Conservation (phyloP, 495 filamentous ascomycete genomes). For the Evansstolkia leycettana region DNA sequence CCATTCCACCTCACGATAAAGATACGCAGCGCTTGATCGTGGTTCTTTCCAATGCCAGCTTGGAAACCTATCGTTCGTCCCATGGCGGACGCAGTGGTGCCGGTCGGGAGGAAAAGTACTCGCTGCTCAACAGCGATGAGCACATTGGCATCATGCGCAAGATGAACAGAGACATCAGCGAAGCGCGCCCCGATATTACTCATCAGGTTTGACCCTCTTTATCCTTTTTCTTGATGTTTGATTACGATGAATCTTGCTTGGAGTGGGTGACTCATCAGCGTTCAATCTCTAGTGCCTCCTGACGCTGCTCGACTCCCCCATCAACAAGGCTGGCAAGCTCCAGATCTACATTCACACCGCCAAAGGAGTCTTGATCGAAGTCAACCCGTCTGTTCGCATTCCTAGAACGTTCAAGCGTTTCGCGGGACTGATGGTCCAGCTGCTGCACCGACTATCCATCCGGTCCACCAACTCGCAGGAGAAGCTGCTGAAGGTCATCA, state of each 20-base stretch:
- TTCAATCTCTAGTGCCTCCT: constrained; percentile 66
- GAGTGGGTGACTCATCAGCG: constrained; percentile 5
- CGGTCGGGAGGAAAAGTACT: constrained; percentile 82
- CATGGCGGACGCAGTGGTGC: constrained; percentile 55
- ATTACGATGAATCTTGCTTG: neutral
- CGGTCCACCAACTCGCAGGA: constrained; percentile 92
- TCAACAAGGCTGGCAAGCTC: constrained; percentile 95
- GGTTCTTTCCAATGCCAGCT: constrained; percentile 89
- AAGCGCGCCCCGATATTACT: constrained; percentile 93
- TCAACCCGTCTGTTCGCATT: constrained; percentile 92
- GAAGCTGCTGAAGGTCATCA: constrained; percentile 93
- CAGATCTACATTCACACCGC: constrained; percentile 98
- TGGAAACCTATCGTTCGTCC: constrained; percentile 89
- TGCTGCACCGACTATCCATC: constrained; percentile 93
- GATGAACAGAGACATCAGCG: constrained; percentile 97
- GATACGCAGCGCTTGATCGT: constrained; percentile 85
- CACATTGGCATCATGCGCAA: constrained; percentile 98
- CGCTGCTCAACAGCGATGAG: constrained; percentile 93
- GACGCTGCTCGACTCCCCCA: constrained; percentile 90
- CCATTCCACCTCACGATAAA: constrained; percentile 77
- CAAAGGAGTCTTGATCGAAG: constrained; percentile 93
- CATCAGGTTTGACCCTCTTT: constrained; percentile 63
- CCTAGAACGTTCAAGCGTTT: constrained; percentile 98
- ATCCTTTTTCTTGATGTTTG: neutral
- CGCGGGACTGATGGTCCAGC: constrained; percentile 94